Percentiles rank a stretch among this genome's conserved stretches.
These are phyloP conservation scores for Candida tallmaniae DNA, from an alignment of 805 yeast genomes.

Conservation along the genomic window DNA sequence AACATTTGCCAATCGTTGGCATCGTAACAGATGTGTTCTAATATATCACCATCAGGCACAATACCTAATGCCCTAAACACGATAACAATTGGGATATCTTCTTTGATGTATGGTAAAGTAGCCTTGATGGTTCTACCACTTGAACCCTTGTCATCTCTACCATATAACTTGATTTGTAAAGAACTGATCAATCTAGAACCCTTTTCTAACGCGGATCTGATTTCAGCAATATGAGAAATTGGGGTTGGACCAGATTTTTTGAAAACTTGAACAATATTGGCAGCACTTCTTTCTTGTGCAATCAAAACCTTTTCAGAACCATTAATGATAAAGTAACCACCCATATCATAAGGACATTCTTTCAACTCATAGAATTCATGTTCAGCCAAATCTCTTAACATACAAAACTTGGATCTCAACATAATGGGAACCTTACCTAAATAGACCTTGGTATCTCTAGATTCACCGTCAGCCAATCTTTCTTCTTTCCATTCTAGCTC, in stretches of 20 bases:
- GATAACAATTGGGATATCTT: conserved; percentile 94
- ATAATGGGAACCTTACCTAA: conserved; percentile 97
- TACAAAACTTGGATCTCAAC: conserved; percentile 95
- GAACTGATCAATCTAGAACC: conserved; percentile 94
- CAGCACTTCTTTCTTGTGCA: conserved; percentile 98
- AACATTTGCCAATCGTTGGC: conserved; percentile 99
- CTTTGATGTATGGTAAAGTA: conserved; percentile 91
- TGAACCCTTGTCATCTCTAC: conserved; percentile 69
- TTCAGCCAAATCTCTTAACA: conserved; percentile 83
- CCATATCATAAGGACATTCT: conserved; percentile 99
- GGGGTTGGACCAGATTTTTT: conserved; percentile 98
- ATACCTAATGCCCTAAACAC: conserved; percentile 98
- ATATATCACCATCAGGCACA: conserved; percentile 97
- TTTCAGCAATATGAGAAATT: conserved; percentile 92
- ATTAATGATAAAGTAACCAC: conserved; percentile 97
- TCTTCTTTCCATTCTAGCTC: conserved; percentile 60
- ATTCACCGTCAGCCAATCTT: conserved; percentile 47
- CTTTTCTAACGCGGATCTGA: conserved; percentile 93
- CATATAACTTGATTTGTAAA: conserved; percentile 87
- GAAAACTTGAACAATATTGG: conserved; percentile 97
- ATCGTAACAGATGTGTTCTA: conserved; percentile 97
- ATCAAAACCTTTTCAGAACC: conserved; percentile 97
- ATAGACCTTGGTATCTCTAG: conserved; percentile 65
- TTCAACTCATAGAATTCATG: conserved; percentile 92
- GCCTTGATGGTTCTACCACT: conserved; percentile 86